Evolutionary conservation across 192 early-diverging fungal species (phyloP).

Genomic region (Coemansia sp.): DNA sequence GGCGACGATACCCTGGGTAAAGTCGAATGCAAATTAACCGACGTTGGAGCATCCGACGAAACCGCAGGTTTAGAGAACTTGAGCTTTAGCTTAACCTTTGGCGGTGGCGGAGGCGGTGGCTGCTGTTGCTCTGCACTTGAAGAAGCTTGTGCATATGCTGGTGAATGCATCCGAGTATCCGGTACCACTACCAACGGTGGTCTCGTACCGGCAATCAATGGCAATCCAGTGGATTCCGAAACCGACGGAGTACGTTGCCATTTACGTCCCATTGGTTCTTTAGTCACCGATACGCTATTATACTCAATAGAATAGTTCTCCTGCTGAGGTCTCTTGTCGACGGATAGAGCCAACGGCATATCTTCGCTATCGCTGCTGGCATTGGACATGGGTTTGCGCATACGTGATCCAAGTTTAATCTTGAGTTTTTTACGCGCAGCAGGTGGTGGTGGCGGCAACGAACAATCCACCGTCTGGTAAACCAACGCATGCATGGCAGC

Average conservation of each 20-base stretch:
- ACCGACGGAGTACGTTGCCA: slow-evolving; percentile 15
- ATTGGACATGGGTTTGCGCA: slow-evolving; percentile 15
- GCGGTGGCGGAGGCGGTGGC: slow-evolving; percentile 23
- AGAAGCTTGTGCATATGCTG: slow-evolving; percentile 14
- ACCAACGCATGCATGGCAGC: slow-evolving; percentile 29
- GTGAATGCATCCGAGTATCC: slow-evolving; percentile 26
- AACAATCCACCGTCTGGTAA: slow-evolving; percentile 43
- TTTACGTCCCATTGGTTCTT: slow-evolving; percentile 4
- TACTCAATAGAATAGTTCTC: slow-evolving; percentile 12
- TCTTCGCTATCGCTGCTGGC: slow-evolving; percentile 50
- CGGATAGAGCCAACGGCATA: slow-evolving; percentile 32
- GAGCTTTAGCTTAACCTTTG: slow-evolving; percentile 47
- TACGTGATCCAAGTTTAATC: slow-evolving; percentile 32
- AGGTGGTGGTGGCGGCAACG: slow-evolving; percentile 26
- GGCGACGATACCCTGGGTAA: slow-evolving; percentile 34
- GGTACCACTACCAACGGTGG: slow-evolving; percentile 26
- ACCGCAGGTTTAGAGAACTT: slow-evolving; percentile 22
- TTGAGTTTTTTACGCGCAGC: slow-evolving; percentile 39
- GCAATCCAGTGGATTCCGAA: slow-evolving; percentile 3
- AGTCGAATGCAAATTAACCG: slow-evolving; percentile 12
- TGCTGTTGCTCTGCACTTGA: slow-evolving; percentile 27
- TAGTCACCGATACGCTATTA: slow-evolving; percentile 1
- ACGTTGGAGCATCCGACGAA: not conserved
- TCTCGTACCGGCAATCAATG: slow-evolving; percentile 36
- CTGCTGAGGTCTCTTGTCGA: not conserved